These are phyloP conservation scores for Aspergillus chevalieri DNA, from an alignment of 2,329 filamentous ascomycete genomes.

Conservation along the genomic window DNA sequence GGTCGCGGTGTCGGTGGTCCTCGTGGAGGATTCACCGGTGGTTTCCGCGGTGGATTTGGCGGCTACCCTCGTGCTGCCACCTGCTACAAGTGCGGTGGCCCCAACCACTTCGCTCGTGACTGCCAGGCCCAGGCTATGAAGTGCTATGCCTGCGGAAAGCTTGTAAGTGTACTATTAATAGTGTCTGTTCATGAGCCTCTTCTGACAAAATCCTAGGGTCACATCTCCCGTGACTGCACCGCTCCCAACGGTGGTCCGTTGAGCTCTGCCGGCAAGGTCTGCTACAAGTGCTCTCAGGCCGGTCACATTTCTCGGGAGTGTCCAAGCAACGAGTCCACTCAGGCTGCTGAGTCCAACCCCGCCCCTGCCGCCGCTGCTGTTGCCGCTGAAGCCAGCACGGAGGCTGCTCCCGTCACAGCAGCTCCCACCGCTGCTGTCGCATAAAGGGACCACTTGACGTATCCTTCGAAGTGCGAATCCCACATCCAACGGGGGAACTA, in stretches of 20 bases:
- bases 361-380: conserved; percentile 18
- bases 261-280: conserved; percentile 95
- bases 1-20: conserved; percentile 59
- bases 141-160: conserved; percentile 94
- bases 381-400: conserved; percentile 36
- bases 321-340: conserved; percentile 60
- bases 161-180: conserved; percentile 39
- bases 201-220: conserved; percentile 46
- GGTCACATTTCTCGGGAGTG: conserved; percentile 96
- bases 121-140: conserved; percentile 99
- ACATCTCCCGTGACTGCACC: conserved; percentile 92
- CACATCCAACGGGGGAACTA: conserved; percentile 11
- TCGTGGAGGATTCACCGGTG: conserved; percentile 59
- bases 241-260: conserved; percentile 92
- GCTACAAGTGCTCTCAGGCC: conserved; percentile 93
- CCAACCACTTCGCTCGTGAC: conserved; percentile 97
- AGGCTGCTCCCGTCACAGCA: conserved; percentile 26
- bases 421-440: conserved; percentile 41
- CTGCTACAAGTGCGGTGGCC: conserved; percentile 69
- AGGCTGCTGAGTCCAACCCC: conserved; percentile 31
- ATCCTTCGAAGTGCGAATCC: conserved; percentile 10
- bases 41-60: conserved; percentile 67
- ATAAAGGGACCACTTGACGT: conserved; percentile 22
- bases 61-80: conserved; percentile 52
- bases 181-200: background rate